Base-by-base conservation (phyloP, 257 asterid genomes). In the Mitragyna speciosa region DNA sequence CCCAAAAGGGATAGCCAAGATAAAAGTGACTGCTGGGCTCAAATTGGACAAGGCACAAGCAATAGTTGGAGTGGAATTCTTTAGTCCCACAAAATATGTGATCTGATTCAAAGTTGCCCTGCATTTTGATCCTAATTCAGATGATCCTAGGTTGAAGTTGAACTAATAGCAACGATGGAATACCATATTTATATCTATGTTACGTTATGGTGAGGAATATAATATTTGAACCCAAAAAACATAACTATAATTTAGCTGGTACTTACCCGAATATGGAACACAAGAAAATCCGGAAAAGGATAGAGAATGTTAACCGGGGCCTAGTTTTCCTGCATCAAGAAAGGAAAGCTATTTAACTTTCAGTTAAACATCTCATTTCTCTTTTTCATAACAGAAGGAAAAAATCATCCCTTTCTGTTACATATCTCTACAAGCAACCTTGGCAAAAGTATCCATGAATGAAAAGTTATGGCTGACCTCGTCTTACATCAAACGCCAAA, bases 81-180 rank as follows among this genome's bases (percentile, higher is more conserved):
- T 95, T 43, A 95, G 84, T 52, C 98, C 99, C 76, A 93, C 88
- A 78, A 95, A 90, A 83, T 91, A 95, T 17, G 97, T 89, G 78
- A 93, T 89, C 64, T 95, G 99, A 79, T 92, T 93, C 87, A 92
- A 75, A 4, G 98, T 87, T 5, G 88, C 96, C 80, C 99, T 95
- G 96, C 89, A 78, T 31, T 68, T 75, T 80, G 7, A 36, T 19
- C 26, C 19, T 5, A 30, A 33, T 0, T 61, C 51, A 51, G 47
- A 56, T 36, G 15, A 54, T 71, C 15, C 16, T 22, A 31, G 12
- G 54, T 11, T 30, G 33, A 49, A 43, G n/a, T 51, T 41, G 31
- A 24, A 33, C 36, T 19, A 15, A 26, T 19, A 26, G 17, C 7
- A 9, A 12, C 48, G 31, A 24, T 48, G 58, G 43, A 20, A 28